Evolutionary conservation across 257 asterid genomes (phyloP), one percentile per base, ranked within the genome.

Genomic region (Fraxinus pennsylvanica): DNA sequence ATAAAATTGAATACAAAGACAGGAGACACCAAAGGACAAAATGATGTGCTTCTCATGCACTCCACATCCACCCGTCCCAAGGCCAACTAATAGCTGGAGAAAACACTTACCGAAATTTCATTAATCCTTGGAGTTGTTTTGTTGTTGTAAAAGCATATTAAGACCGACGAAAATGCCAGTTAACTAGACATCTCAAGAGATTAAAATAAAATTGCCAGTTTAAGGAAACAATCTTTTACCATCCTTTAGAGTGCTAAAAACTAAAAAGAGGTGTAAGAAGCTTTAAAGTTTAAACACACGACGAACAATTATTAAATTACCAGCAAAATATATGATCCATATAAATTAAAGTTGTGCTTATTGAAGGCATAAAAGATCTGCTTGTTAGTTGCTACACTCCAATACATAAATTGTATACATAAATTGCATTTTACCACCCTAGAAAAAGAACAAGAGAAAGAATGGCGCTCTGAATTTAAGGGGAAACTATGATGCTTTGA

Each of bases 401-500:
- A 6, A 61, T 21, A 25, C 67, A 59, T n/a, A 8, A 19, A 59
- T 7, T 59, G 10, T n/a, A 61, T 21, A 25, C 67, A 59, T n/a
- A 8, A 19, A 59, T 7, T 59, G 10, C 30, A 59, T 19, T 59
- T 59, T 21, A 19, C 25, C 61, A 52, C 61, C 17, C 22, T 5
- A 21, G 29, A 30, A 32, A 6, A 17, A 33, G 25, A 35, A 52
- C 29, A 32, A 32, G 15, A n/a, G 76, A 61, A 54, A 10, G 74
- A n/a, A 29, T 80, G 90, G 81, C 84, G 79, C 59, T 90, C 94
- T 25, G 97, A 74, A 19, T 86, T 87, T 66, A 83, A 78, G 25
- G 96, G 91, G 54, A 94, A 95, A 74, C 91, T 85, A 50, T 79
- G 85, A 79, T 88, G 94, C 87, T 90, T 90, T 0, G 97, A 85